phyloP scores from a whole-genome alignment of 768 basidiomycete genomes.

The Leucocoprinus leucothites region DNA sequence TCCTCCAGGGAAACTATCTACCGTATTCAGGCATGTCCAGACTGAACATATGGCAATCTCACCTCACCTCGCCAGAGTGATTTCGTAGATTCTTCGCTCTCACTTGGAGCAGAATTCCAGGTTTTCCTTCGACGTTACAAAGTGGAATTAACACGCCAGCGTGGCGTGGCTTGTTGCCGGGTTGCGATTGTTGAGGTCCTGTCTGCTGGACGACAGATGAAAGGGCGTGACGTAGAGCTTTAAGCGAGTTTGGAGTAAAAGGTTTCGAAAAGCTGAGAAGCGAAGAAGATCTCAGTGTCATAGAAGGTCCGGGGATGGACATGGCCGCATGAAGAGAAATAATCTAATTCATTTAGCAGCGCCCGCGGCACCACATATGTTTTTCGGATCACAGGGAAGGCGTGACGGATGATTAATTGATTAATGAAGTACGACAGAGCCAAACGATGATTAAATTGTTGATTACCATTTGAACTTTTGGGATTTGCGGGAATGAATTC shows the following conservation, averaged over 20 bases:
- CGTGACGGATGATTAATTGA: too few relatives aligned
- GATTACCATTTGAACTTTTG: too few relatives aligned
- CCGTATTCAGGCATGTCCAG: not conserved
- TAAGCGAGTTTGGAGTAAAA: constrained; percentile 34
- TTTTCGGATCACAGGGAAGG: too few relatives aligned
- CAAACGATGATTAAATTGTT: too few relatives aligned
- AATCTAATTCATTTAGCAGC: not conserved
- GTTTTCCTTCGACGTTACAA: constrained; percentile 66
- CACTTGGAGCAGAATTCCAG: constrained; percentile 72
- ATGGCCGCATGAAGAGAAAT: constrained; percentile 16
- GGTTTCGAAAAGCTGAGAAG: constrained; percentile 34
- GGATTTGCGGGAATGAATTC: too few relatives aligned
- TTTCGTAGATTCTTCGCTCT: constrained; percentile 59
- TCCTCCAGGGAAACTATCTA: constrained; percentile 70
- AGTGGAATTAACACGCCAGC: constrained; percentile 77
- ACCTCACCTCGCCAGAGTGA: constrained; percentile 87
- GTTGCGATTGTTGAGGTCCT: constrained; percentile 13
- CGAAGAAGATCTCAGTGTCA: constrained; percentile 16
- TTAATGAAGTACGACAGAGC: too few relatives aligned
- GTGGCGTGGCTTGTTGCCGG: constrained; percentile 26
- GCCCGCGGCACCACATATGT: too few relatives aligned
- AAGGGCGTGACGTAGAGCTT: constrained; percentile 26
- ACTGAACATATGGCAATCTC: constrained; percentile 6
- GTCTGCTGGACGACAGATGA: constrained; percentile 9
- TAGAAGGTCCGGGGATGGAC: constrained; percentile 6